These are phyloP conservation scores for Eucalyptus marginata DNA, from an alignment of 345 rosid genomes.

Conservation along the genomic window DNA sequence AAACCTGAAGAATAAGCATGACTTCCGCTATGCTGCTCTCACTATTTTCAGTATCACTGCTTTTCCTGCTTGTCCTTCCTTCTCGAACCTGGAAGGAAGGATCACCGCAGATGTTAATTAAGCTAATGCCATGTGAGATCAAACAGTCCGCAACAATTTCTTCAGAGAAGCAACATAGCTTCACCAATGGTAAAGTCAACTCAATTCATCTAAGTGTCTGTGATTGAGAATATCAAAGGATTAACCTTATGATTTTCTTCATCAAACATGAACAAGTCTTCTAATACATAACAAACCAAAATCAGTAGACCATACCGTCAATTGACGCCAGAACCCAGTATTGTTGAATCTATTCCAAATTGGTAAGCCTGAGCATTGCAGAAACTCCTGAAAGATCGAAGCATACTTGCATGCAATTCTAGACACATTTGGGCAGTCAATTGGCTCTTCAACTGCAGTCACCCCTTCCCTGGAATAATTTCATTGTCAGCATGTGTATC, in stretches of 20 bases:
- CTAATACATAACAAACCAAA: not conserved
- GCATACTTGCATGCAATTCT: slow-evolving; percentile 62
- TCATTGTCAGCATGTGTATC: not conserved
- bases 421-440: slow-evolving; percentile 87
- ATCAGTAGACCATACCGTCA: slow-evolving; percentile 45
- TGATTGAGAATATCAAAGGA: not conserved
- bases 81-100: slow-evolving; percentile 63
- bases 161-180: not conserved
- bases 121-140: not conserved
- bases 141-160: not conserved
- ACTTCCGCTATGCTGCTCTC: slow-evolving; percentile 55
- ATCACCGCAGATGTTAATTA: not conserved
- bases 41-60: slow-evolving; percentile 25
- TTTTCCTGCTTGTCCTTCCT: slow-evolving; percentile 52
- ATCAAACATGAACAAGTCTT: not conserved
- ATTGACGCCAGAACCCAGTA: slow-evolving; percentile 91
- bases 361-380: slow-evolving; percentile 63
- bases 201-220: not conserved
- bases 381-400: slow-evolving; percentile 63
- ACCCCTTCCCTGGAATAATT: slow-evolving; percentile 66
- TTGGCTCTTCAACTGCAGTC: slow-evolving; percentile 91
- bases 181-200: not conserved
- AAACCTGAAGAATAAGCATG: slow-evolving; percentile 95
- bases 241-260: not conserved
- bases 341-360: slow-evolving; percentile 89